These are phyloP conservation scores for Trifolium repens DNA, from an alignment of 306 rosid species.

Conservation along the genomic window DNA sequence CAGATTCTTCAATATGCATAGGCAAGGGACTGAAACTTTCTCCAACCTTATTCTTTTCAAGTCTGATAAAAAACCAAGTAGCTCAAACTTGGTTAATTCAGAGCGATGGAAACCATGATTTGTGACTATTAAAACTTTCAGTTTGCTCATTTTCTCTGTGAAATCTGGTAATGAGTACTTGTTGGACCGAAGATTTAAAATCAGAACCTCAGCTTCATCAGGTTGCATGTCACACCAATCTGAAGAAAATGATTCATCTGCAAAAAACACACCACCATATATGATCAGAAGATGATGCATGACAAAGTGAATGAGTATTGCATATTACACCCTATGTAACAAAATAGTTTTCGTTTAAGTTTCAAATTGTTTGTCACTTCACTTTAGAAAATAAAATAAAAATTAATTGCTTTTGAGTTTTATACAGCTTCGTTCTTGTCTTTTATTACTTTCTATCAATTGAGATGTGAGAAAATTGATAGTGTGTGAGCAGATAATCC, in stretches of 20 bases:
- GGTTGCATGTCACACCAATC: constrained; percentile 58
- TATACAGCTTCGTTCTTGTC: not conserved
- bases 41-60: constrained; percentile 65
- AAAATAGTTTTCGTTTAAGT: not conserved
- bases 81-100: constrained; percentile 48
- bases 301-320: not conserved
- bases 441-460: not conserved
- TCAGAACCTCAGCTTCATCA: constrained; percentile 58
- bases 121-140: constrained; percentile 63
- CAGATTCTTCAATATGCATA: constrained; percentile 43
- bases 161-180: constrained; percentile 56
- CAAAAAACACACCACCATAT: constrained; percentile 26
- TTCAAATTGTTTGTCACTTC: not conserved
- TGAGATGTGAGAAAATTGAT: not conserved
- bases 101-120: constrained; percentile 52
- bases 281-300: not conserved
- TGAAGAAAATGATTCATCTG: constrained; percentile 60
- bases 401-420: not conserved
- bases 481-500: not conserved
- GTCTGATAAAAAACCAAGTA: constrained; percentile 43
- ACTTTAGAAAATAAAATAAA: not conserved
- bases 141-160: constrained; percentile 50
- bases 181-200: constrained; percentile 55
- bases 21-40: constrained; percentile 49
- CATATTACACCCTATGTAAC: not conserved